phyloP scores from a whole-genome alignment of 805 yeast genomes.

The Candida sonorensis region DNA sequence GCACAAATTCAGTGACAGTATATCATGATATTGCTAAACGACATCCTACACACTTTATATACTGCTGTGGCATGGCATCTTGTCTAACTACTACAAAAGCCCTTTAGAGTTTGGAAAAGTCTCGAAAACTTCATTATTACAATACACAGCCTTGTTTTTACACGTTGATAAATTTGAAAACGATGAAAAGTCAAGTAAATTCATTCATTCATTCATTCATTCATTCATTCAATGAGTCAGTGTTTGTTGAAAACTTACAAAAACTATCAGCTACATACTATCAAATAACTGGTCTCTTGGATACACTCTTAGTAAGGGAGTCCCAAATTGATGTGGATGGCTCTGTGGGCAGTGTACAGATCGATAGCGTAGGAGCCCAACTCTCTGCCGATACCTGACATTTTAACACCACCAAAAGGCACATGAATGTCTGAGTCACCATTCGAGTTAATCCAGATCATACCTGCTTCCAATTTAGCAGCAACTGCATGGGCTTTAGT shows the following conservation, averaged over 20 bases:
- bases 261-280: no score
- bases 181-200: no score
- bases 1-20: no score
- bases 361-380: constrained; percentile 59
- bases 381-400: constrained; percentile 63
- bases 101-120: no score
- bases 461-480: constrained; percentile 58
- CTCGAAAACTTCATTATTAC: no score
- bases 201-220: neutral
- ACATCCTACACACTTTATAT: neutral
- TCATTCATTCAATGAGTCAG: neutral
- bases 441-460: constrained; percentile 54
- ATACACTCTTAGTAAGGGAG: neutral
- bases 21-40: neutral
- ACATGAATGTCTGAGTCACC: constrained; percentile 49
- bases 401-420: constrained; percentile 67
- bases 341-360: constrained; percentile 58
- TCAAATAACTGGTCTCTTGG: no score
- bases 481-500: constrained; percentile 59
- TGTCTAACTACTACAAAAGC: no score
- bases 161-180: no score
- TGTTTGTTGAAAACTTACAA: no score
- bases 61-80: no score
- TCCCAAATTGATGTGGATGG: constrained; percentile 60
- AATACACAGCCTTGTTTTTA: no score